Base-by-base conservation (phyloP, 805 yeast species). In the Wickerhamiella parazyma region DNA sequence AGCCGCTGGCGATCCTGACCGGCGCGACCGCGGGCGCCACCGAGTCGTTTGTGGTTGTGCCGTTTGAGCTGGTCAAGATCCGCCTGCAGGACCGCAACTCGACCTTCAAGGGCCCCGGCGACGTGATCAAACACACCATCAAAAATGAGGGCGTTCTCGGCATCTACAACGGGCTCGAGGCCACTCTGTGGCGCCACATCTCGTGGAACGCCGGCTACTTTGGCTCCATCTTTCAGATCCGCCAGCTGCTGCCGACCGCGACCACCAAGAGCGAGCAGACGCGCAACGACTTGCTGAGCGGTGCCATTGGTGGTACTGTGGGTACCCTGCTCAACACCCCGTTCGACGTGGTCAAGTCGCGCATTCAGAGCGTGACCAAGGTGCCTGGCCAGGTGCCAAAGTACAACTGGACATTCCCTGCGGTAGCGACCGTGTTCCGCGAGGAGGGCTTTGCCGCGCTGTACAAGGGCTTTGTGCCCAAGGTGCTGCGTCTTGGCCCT, bases 11-110 rank as follows among this genome's bases (percentile, higher is more conserved):
- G 2, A 68, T 91, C 44, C 69, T 89, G 53, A 83, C 95, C 34
- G 99, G 99, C 67, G 96, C 97, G 29, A 81, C 94, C 47, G 98
- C 99, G 6, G 99, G 99, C 68, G 93, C 95, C 31, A 79, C 87
- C 37, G 99, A 91, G 63, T 76, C 95, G 2, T 85, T 87, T 60
- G 95, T 91, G 36, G 97, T 91, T 44, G 97, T 91, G 34, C 99
- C 99, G 14, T 91, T 91, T 60, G 99, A 91, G 66, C 72, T 91
- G 59, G 83, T 91, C 54, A 91, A 91, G 66, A 91, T 91, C 61
- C 77, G 94, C 66, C 71, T 91, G 55, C 99, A 91, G 66, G 97
- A 91, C 67, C 78, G 70, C 56, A 71, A 78, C 42, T 77, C 95
- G 36, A 77, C 73, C 56, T 87, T 80, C 68, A 78, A 72, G 49